A percentile compares a stretch with the other conserved stretches of the same genome.
These are phyloP conservation scores for Hibiscus trionum DNA, from an alignment of 345 rosid species.

Conservation along the genomic window DNA sequence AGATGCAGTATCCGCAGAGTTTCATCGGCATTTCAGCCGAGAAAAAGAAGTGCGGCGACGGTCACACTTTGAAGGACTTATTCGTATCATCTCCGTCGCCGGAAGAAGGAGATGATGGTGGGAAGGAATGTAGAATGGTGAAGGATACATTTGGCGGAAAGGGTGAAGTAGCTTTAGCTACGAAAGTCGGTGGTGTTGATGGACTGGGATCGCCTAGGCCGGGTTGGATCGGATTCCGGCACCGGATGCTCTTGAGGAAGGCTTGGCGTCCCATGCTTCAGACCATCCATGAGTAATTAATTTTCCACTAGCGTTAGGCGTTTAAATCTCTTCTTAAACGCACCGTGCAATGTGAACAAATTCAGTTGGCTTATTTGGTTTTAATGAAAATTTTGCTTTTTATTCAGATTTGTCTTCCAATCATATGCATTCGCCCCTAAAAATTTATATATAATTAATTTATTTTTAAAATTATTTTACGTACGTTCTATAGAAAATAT, in stretches of 20 bases:
- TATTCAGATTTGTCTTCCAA: background rate
- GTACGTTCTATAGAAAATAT: too few relatives aligned
- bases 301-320: background rate
- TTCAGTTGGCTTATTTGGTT: background rate
- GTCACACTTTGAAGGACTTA: slow-evolving; percentile 54
- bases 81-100: slow-evolving; percentile 43
- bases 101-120: slow-evolving; percentile 25
- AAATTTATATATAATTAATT: too few relatives aligned
- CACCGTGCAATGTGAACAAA: background rate
- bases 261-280: slow-evolving; percentile 79
- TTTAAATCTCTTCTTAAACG: background rate
- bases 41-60: slow-evolving; percentile 30
- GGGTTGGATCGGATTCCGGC: slow-evolving; percentile 62
- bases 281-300: slow-evolving; percentile 43
- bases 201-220: slow-evolving; percentile 35
- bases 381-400: background rate
- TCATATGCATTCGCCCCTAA: too few relatives aligned
- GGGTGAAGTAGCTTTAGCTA: slow-evolving; percentile 22
- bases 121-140: background rate
- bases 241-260: slow-evolving; percentile 44
- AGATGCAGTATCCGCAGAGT: slow-evolving; percentile 14
- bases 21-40: slow-evolving; percentile 11
- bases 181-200: slow-evolving; percentile 20
- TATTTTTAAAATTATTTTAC: too few relatives aligned
- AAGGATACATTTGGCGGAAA: slow-evolving; percentile 2